Conservation (phyloP, 371 early-diverging fungal species). For the Sporodiniella umbellata region DNA sequence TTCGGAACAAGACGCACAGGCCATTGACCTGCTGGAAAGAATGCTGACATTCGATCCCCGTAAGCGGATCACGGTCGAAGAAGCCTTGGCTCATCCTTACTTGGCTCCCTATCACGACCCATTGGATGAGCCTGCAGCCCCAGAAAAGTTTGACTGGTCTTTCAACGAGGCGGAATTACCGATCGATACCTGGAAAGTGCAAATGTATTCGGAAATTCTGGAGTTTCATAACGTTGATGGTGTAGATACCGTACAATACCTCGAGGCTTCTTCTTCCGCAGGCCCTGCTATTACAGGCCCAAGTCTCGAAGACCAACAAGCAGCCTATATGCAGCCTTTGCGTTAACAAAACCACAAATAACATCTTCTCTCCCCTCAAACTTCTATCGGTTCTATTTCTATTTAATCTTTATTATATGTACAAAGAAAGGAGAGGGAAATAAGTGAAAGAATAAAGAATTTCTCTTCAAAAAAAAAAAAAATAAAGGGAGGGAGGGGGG, state of each 20-base stretch:
- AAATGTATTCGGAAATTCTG: constrained; percentile 71
- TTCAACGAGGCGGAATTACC: constrained; percentile 90
- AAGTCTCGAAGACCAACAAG: constrained; percentile 30
- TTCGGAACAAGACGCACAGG: constrained; percentile 54
- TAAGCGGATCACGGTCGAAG: constrained; percentile 84
- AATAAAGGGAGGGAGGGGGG: no score
- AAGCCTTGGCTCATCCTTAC: constrained; percentile 83
- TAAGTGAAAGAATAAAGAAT: no score
- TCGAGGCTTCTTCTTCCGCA: no score
- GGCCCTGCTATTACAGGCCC: constrained; percentile 45
- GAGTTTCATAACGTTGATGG: constrained; percentile 64
- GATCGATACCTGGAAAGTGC: constrained; percentile 80
- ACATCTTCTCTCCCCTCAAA: background rate
- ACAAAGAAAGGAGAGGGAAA: no score
- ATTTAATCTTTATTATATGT: no score
- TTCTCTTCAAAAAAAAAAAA: no score
- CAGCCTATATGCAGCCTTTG: constrained; percentile 25
- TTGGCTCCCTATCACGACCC: constrained; percentile 93
- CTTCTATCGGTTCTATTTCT: no score
- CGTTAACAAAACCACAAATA: background rate
- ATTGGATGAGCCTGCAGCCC: constrained; percentile 87
- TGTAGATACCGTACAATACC: constrained; percentile 28
- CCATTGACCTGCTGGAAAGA: constrained; percentile 85
- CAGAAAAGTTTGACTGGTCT: constrained; percentile 90
- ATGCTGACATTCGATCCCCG: constrained; percentile 94